Conservation (phyloP, 768 basidiomycete genomes). For the Coprinopsis marcescibilis region DNA sequence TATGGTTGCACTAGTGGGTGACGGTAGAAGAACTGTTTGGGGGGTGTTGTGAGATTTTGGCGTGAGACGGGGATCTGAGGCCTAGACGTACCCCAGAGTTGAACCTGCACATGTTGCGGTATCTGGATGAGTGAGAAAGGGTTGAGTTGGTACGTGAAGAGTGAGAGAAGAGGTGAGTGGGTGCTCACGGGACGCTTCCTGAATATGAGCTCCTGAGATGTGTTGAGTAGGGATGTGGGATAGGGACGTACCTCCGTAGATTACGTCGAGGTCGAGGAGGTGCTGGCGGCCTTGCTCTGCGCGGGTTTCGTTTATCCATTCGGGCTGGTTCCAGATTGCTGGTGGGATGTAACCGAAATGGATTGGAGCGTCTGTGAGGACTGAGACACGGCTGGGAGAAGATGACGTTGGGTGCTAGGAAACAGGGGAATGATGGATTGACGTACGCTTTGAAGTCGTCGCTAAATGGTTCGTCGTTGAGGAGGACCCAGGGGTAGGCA, state of each 20-base stretch:
- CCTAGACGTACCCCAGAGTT: conserved; percentile 71
- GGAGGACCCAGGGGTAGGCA: conserved; percentile 76
- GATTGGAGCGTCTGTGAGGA: conserved; percentile 54
- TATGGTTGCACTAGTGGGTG: conserved; percentile 73
- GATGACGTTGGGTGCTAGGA: neutral
- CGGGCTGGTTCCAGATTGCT: conserved; percentile 77
- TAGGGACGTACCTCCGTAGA: conserved; percentile 46
- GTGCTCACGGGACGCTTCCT: conserved; percentile 75
- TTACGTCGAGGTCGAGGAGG: conserved; percentile 58
- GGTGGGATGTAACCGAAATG: conserved; percentile 67
- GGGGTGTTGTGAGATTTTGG: neutral
- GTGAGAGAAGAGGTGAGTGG: conserved; percentile 14
- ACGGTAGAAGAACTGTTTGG: conserved; percentile 68
- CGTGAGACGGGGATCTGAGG: neutral
- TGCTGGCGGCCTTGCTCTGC: conserved; percentile 54
- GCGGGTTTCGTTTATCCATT: conserved; percentile 70
- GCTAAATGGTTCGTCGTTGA: conserved; percentile 77
- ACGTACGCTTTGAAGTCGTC: conserved; percentile 64
- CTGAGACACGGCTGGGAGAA: conserved; percentile 38
- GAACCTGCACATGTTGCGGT: conserved; percentile 95
- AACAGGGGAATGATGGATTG: neutral
- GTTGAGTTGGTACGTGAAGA: neutral
- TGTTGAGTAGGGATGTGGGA: neutral
- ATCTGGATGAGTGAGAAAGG: conserved; percentile 32
- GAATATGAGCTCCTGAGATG: neutral